phyloP scores from a whole-genome alignment of 2,329 filamentous ascomycete species.

The Aspergillus ustus region DNA sequence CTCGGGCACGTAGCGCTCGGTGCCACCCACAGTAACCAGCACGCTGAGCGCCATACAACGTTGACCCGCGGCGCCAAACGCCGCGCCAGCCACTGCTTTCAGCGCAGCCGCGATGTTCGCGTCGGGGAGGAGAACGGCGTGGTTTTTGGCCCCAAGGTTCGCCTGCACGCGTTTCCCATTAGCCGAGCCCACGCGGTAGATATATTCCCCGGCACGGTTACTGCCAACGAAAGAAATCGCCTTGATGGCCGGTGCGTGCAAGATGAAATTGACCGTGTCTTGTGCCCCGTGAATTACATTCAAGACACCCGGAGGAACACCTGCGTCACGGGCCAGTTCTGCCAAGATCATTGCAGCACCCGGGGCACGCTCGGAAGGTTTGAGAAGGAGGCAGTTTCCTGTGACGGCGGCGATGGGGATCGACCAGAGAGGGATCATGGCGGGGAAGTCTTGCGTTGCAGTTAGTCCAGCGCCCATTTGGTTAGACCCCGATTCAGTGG shows the following conservation, averaged over 20 bases:
- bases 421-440: constrained; percentile 72
- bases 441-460: constrained; percentile 61
- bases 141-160: constrained; percentile 73
- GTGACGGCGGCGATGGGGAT: constrained; percentile 69
- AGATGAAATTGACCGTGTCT: constrained; percentile 70
- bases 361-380: constrained; percentile 69
- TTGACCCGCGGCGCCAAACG: constrained; percentile 71
- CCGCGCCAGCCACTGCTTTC: constrained; percentile 69
- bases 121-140: constrained; percentile 69
- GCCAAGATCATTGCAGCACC: constrained; percentile 70
- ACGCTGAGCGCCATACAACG: constrained; percentile 72
- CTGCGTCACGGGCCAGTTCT: constrained; percentile 66
- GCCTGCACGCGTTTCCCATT: constrained; percentile 73
- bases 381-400: constrained; percentile 67
- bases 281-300: constrained; percentile 70
- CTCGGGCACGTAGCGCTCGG: constrained; percentile 68
- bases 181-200: constrained; percentile 66
- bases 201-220: constrained; percentile 72
- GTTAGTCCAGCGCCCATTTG: constrained; percentile 26
- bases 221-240: constrained; percentile 70
- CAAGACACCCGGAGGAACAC: constrained; percentile 68
- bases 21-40: constrained; percentile 67
- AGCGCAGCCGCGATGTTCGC: constrained; percentile 71
- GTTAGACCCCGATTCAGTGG: no score
- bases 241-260: constrained; percentile 71